phyloP scores from a whole-genome alignment of 805 yeast genomes.

The Saturnispora diversa region DNA sequence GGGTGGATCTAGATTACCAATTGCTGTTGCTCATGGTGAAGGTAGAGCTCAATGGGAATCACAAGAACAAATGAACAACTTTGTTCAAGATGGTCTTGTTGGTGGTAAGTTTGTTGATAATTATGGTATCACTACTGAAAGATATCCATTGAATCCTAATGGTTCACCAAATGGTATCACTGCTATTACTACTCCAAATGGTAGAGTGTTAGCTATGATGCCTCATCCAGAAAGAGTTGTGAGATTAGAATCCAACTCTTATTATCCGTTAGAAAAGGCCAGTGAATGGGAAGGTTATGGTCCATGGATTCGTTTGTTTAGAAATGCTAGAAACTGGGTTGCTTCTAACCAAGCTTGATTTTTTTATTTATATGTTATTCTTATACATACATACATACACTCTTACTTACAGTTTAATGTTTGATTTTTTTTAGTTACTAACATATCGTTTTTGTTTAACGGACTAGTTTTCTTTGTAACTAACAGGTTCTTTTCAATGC shows the following conservation, averaged over 20 bases:
- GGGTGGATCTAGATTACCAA: constrained; percentile 91
- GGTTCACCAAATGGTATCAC: constrained; percentile 92
- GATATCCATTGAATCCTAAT: constrained; percentile 91
- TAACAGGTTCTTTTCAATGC: too few species aligned
- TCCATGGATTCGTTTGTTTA: constrained; percentile 92
- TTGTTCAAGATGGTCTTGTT: constrained; percentile 46
- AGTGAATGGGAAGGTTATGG: constrained; percentile 74
- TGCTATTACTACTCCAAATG: constrained; percentile 83
- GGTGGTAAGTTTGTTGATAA: constrained; percentile 83
- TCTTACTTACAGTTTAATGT: too few species aligned
- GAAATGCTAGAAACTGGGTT: constrained; percentile 93
- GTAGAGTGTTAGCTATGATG: constrained; percentile 97
- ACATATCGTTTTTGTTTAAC: too few species aligned
- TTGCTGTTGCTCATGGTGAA: constrained; percentile 98
- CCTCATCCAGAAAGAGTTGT: constrained; percentile 97
- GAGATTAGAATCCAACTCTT: constrained; percentile 83
- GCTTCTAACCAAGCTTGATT: constrained; percentile 22
- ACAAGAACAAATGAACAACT: constrained; percentile 37
- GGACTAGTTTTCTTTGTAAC: too few species aligned
- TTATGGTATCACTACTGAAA: constrained; percentile 74
- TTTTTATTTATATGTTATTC: too few species aligned
- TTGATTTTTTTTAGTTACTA: too few species aligned
- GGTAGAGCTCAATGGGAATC: constrained; percentile 74
- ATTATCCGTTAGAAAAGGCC: constrained; percentile 62
- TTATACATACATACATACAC: too few species aligned